These are phyloP conservation scores for Aciculosporium take DNA, from an alignment of 2,329 filamentous ascomycete species.

Conservation along the genomic window DNA sequence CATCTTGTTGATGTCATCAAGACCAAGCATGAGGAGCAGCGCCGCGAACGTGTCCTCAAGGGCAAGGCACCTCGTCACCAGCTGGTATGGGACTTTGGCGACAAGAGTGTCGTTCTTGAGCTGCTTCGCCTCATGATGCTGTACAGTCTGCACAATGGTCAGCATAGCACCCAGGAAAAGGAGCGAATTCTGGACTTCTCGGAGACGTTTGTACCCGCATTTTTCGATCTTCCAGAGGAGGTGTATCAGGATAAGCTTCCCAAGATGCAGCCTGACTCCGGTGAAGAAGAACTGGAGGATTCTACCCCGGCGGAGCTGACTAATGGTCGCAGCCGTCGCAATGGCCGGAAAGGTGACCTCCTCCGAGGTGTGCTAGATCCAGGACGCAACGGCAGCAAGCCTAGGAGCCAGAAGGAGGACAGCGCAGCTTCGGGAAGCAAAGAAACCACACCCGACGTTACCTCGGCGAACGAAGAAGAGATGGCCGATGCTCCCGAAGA, in stretches of 20 bases:
- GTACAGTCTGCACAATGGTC: slow-evolving; percentile 52
- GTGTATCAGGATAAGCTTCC: slow-evolving; percentile 51
- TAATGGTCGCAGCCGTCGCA: slow-evolving; percentile 53
- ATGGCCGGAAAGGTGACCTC: slow-evolving; percentile 65
- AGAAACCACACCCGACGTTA: slow-evolving; percentile 74
- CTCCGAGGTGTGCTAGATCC: slow-evolving; percentile 77
- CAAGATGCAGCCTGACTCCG: slow-evolving; percentile 54
- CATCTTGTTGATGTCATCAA: slow-evolving; percentile 82
- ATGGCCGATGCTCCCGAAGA: slow-evolving; percentile 48
- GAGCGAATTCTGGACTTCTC: slow-evolving; percentile 62
- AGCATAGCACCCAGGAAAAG: slow-evolving; percentile 59
- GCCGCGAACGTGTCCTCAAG: slow-evolving; percentile 52
- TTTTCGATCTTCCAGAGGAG: slow-evolving; percentile 63
- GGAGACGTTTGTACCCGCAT: slow-evolving; percentile 58
- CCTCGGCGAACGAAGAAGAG: slow-evolving; percentile 66
- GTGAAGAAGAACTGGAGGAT: slow-evolving; percentile 67
- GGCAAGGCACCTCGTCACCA: slow-evolving; percentile 53
- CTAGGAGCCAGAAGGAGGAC: slow-evolving; percentile 62
- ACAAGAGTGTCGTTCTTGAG: slow-evolving; percentile 53
- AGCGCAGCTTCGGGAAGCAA: slow-evolving; percentile 68
- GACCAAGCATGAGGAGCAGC: slow-evolving; percentile 82
- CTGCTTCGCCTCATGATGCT: slow-evolving; percentile 48
- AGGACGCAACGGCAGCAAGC: slow-evolving; percentile 54
- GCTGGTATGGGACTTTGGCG: slow-evolving; percentile 59
- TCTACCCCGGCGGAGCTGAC: slow-evolving; percentile 55